Percentiles rank a stretch among this genome's conserved stretches.
Conservation (phyloP, 305 asterid genomes). For the Rubia peregrina region DNA sequence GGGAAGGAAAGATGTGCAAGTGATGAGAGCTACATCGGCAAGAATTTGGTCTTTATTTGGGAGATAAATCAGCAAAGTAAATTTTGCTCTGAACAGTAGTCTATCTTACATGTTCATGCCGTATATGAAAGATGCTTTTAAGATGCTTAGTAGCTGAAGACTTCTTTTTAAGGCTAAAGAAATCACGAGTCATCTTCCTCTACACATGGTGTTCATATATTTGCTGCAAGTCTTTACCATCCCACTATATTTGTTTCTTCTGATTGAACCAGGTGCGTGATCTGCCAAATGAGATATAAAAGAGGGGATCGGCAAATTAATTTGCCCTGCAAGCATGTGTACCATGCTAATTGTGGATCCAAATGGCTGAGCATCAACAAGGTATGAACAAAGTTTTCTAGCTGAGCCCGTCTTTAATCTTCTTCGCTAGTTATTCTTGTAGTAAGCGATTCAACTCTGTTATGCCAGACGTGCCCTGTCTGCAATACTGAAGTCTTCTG, state of each 20-base stretch:
- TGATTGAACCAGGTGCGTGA: slow-evolving; percentile 58
- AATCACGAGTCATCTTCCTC: neutral
- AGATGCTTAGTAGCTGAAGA: neutral
- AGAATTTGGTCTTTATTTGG: neutral
- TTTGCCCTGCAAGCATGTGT: slow-evolving; percentile 81
- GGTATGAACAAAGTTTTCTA: slow-evolving; percentile 29
- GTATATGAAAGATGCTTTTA: neutral
- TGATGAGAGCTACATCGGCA: too few relatives aligned
- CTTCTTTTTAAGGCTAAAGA: neutral
- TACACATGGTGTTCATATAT: neutral
- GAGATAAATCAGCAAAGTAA: neutral
- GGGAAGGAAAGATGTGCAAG: neutral
- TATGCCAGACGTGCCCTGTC: slow-evolving; percentile 55
- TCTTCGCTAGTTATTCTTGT: neutral
- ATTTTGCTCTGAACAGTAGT: neutral
- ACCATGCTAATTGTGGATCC: slow-evolving; percentile 75
- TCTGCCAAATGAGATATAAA: slow-evolving; percentile 85
- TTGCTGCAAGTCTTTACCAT: neutral
- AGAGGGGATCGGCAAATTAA: slow-evolving; percentile 73
- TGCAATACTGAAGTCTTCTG: slow-evolving; percentile 70
- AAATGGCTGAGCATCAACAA: slow-evolving; percentile 91
- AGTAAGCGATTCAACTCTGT: neutral
- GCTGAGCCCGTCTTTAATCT: neutral
- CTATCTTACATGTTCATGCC: neutral
- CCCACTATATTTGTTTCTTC: neutral